phyloP scores from a whole-genome alignment of 306 rosid species.

The Dalbergia cultrata region DNA sequence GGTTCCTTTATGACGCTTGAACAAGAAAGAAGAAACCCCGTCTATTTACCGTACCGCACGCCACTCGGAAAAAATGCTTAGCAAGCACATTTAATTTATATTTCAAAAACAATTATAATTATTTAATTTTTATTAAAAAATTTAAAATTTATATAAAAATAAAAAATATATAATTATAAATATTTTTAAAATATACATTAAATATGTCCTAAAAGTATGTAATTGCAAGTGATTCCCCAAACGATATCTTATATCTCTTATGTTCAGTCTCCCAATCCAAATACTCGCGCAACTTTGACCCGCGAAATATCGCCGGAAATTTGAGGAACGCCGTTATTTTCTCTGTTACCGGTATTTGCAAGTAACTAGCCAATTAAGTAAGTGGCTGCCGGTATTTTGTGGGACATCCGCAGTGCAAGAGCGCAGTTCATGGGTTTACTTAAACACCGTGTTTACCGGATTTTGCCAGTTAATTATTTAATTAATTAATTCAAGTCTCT shows the following conservation, averaged over 20 bases:
- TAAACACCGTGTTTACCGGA: conserved; percentile 70
- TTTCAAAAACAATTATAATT: too few relatives aligned
- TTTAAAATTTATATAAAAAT: too few relatives aligned
- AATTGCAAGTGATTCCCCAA: too few relatives aligned
- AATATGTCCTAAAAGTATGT: too few relatives aligned
- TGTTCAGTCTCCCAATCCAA: conserved; percentile 12
- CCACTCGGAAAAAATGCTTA: conserved; percentile 46
- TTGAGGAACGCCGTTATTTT: conserved; percentile 53
- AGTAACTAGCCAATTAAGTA: conserved; percentile 48
- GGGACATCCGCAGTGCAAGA: conserved; percentile 63
- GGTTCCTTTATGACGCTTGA: conserved; percentile 52
- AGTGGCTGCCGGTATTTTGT: conserved; percentile 63
- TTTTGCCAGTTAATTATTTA: conserved; percentile 64
- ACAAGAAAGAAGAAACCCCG: conserved; percentile 40
- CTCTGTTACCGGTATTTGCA: conserved; percentile 53
- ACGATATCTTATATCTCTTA: too few relatives aligned
- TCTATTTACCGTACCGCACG: conserved; percentile 53
- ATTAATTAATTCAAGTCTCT: neutral
- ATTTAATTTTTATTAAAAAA: too few relatives aligned
- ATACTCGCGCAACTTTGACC: conserved; percentile 54
- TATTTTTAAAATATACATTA: too few relatives aligned
- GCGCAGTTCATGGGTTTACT: conserved; percentile 50
- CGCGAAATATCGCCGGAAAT: conserved; percentile 32
- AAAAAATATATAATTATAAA: too few relatives aligned
- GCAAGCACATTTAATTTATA: too few relatives aligned